These are phyloP conservation scores for Rhynchosporium graminicola DNA, from an alignment of 2,329 filamentous ascomycete genomes.

Conservation along the genomic window DNA sequence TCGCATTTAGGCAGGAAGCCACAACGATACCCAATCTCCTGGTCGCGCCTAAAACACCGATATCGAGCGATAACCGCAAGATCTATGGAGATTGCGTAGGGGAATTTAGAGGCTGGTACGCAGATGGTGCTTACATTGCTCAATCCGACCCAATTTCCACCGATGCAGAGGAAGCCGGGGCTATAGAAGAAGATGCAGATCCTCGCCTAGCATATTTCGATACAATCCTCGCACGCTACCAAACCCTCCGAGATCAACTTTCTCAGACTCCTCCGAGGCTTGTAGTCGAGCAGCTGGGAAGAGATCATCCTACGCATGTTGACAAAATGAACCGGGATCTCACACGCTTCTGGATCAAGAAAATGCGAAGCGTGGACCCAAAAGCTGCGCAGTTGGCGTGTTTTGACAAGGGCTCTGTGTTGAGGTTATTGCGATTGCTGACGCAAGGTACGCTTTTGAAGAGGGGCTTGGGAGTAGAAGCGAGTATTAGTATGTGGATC, in stretches of 20 bases:
- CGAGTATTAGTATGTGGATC: constrained; percentile 76
- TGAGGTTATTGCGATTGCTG: constrained; percentile 67
- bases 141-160: constrained; percentile 29
- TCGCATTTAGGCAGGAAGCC: constrained; percentile 67
- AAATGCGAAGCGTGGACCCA: constrained; percentile 56
- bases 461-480: constrained; percentile 59
- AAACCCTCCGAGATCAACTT: constrained; percentile 62
- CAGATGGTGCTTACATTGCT: constrained; percentile 78
- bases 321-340: constrained; percentile 42
- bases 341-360: constrained; percentile 55
- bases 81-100: constrained; percentile 53
- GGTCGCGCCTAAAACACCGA: constrained; percentile 55
- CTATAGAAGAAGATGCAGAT: constrained; percentile 45
- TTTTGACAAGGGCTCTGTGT: constrained; percentile 66
- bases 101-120: constrained; percentile 66
- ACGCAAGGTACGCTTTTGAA: constrained; percentile 59
- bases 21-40: constrained; percentile 70
- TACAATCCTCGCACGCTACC: constrained; percentile 65
- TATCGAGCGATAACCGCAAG: constrained; percentile 42
- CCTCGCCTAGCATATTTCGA: constrained; percentile 65
- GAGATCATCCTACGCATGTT: constrained; percentile 52
- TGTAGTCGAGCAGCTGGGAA: constrained; percentile 54
- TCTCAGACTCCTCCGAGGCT: constrained; percentile 54
- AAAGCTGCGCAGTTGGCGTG: constrained; percentile 59
- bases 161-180: constrained; percentile 32